Percentiles rank a stretch among this genome's conserved stretches.
Evolutionary conservation across 192 early-diverging fungal species (phyloP).

Genomic region (Umbelopsis sp.): DNA sequence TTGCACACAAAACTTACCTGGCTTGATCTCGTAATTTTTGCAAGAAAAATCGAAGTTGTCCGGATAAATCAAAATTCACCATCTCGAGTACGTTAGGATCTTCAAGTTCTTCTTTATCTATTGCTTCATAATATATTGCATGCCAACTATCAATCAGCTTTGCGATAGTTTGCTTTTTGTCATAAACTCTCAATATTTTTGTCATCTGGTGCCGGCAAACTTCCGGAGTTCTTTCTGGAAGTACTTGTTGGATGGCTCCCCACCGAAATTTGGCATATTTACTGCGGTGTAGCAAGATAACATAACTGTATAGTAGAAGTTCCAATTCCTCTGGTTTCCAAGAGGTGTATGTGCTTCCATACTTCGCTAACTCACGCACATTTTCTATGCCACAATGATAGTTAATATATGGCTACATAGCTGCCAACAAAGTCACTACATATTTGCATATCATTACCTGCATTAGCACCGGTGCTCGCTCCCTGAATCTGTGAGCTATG

Average conservation of each 20-base stretch:
- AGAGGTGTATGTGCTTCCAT: not conserved
- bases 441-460: too few relatives aligned
- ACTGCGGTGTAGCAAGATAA: not conserved
- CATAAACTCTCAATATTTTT: not conserved
- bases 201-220: slow-evolving; percentile 14
- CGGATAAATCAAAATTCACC: not conserved
- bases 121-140: not conserved
- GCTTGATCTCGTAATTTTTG: not conserved
- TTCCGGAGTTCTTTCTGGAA: slow-evolving; percentile 13
- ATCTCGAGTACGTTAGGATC: not conserved
- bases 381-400: not conserved
- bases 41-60: not conserved
- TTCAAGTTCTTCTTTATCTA: not conserved
- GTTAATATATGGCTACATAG: too few relatives aligned
- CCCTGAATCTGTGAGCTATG: not conserved
- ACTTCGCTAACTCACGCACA: not conserved
- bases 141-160: not conserved
- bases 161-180: not conserved
- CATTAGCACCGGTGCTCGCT: too few relatives aligned
- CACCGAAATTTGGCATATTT: not conserved
- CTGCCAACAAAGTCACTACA: too few relatives aligned
- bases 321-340: slow-evolving; percentile 1
- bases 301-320: not conserved
- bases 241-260: not conserved
- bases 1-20: not conserved